phyloP scores from a whole-genome alignment of 2,329 filamentous ascomycete species.

The Bipolaris zeicola region DNA sequence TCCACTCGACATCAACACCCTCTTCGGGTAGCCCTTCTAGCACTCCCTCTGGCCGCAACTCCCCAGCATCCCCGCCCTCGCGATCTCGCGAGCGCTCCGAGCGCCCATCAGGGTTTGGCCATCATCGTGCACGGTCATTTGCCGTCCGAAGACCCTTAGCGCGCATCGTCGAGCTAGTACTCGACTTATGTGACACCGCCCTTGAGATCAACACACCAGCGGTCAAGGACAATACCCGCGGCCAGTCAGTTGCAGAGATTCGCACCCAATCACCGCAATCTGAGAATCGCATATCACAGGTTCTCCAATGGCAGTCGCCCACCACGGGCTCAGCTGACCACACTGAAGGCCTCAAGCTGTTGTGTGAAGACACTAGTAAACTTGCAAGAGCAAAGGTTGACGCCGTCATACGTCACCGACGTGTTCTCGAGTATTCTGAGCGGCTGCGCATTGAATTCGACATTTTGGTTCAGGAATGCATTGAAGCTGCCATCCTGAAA shows the following conservation, averaged over 20 bases:
- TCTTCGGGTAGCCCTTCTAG: conserved; percentile 72
- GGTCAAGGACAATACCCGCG: conserved; percentile 77
- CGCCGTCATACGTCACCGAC: conserved; percentile 85
- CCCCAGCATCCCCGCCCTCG: conserved; percentile 67
- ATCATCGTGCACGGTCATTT: conserved; percentile 83
- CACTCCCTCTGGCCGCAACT: conserved; percentile 70
- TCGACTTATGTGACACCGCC: conserved; percentile 94
- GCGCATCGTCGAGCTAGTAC: conserved; percentile 89
- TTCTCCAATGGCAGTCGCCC: conserved; percentile 95
- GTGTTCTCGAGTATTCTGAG: conserved; percentile 94
- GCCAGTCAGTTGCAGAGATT: conserved; percentile 73
- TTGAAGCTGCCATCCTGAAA: conserved; percentile 88
- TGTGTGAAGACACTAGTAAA: conserved; percentile 90
- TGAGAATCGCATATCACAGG: conserved; percentile 90
- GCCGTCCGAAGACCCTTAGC: conserved; percentile 87
- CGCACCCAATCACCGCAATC: conserved; percentile 95
- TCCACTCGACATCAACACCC: conserved; percentile 72
- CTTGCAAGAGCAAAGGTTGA: conserved; percentile 89
- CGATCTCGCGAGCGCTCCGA: conserved; percentile 75
- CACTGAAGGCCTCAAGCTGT: conserved; percentile 82
- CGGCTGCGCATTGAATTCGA: conserved; percentile 94
- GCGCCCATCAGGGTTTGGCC: conserved; percentile 72
- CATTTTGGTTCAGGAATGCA: conserved; percentile 91
- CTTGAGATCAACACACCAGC: conserved; percentile 93
- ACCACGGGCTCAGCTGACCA: conserved; percentile 90